phyloP scores from a whole-genome alignment of 768 basidiomycete genomes.

The Lactifluus echinatus region DNA sequence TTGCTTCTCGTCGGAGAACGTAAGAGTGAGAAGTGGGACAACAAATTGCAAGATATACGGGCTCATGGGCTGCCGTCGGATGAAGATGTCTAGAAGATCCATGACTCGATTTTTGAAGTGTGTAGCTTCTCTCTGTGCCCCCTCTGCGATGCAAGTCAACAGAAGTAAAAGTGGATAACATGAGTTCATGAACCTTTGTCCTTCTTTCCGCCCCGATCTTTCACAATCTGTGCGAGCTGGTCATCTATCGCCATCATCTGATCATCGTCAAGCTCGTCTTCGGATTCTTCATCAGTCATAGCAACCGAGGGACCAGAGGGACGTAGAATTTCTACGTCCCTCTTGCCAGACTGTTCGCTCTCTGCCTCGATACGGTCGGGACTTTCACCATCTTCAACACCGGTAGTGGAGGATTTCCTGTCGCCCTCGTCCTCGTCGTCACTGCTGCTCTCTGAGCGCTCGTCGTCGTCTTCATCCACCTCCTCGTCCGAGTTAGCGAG shows the following conservation, averaged over 20 bases:
- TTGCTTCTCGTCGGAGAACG: slow-evolving; percentile 73
- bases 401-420: slow-evolving; percentile 24
- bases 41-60: slow-evolving; percentile 58
- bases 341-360: slow-evolving; percentile 55
- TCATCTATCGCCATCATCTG: slow-evolving; percentile 97
- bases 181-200: slow-evolving; percentile 48
- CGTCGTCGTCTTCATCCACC: slow-evolving; percentile 25
- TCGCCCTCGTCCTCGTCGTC: slow-evolving; percentile 37
- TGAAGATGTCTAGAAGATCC: slow-evolving; percentile 84
- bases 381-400: slow-evolving; percentile 30
- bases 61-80: slow-evolving; percentile 71
- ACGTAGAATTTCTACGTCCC: slow-evolving; percentile 55
- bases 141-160: slow-evolving; percentile 32
- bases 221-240: slow-evolving; percentile 83
- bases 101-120: slow-evolving; percentile 96
- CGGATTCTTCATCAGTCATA: slow-evolving; percentile 46
- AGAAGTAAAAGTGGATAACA: neutral
- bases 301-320: slow-evolving; percentile 49
- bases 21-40: slow-evolving; percentile 68
- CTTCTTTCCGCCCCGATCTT: slow-evolving; percentile 47
- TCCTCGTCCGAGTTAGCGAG: slow-evolving; percentile 31
- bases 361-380: slow-evolving; percentile 42
- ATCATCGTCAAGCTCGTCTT: slow-evolving; percentile 88
- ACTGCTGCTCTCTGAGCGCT: slow-evolving; percentile 26
- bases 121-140: slow-evolving; percentile 78